Evolutionary conservation across 2,329 filamentous ascomycete genomes (phyloP), one percentile per base, ranked within the genome.

Genomic region (Fusarium newnesense): DNA sequence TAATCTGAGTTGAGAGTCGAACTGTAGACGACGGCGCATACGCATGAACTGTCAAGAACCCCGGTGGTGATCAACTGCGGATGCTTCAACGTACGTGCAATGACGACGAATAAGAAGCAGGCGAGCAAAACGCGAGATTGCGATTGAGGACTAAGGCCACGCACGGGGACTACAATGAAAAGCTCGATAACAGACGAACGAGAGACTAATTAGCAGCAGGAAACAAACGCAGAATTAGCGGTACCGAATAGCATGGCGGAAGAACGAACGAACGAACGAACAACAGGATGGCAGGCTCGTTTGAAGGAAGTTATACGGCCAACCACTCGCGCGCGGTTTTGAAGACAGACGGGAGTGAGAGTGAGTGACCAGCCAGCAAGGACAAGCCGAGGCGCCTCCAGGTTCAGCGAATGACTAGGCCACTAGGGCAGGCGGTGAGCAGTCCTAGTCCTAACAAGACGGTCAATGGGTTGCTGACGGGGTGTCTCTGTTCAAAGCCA

Each of bases 381-480:
- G 56, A 49, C 65, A 61, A 62, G 69, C 64, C 60, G 64, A 72
- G 52, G 68, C 71, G 61, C 56, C 42, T 70, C 67, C 47, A 67
- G 42, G 66, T 67, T 64, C 70, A 72, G 63, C 64, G 68, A 76
- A 74, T 70, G 75, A 73, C 64, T 69, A 70, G 60, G 76, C 76
- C 73, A 73, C 64, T 69, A 70, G 60, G 76, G 76, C 73, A 77
- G 76, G 76, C 76, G 76, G 75, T 78, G 75, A 78, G 67, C 64
- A 72, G 68, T 69, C 52, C 68, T 74, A 67, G 46, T 65, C 59
- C 72, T 74, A 64, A 37, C 65, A 67, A 70, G 71, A 74, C 65
- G 64, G 72, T 74, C 72, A 75, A 65, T 69, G 72, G 65, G 61
- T 52, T 75, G 37, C 57, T 53, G 59, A 67, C 61, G 64, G 61